These are phyloP conservation scores for Linum tenue DNA, from an alignment of 345 rosid species.

Conservation along the genomic window DNA sequence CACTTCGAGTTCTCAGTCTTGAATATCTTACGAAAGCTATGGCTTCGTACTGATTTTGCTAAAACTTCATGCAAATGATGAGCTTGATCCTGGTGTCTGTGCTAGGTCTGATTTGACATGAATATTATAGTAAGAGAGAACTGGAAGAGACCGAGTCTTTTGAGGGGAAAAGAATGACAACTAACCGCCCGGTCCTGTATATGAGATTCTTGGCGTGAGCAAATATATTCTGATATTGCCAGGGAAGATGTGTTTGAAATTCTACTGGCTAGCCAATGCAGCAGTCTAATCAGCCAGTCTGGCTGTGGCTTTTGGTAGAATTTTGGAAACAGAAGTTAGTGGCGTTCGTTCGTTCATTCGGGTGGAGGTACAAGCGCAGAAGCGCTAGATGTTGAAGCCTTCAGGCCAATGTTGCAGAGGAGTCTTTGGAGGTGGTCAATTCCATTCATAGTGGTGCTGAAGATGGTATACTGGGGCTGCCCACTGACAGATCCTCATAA, in stretches of 20 bases:
- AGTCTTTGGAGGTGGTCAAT: background rate
- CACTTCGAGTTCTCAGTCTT: no score
- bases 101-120: conserved; percentile 67
- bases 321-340: background rate
- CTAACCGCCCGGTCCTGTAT: background rate
- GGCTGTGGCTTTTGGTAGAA: conserved; percentile 16
- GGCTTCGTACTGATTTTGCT: background rate
- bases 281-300: conserved; percentile 30
- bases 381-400: conserved; percentile 14
- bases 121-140: conserved; percentile 59
- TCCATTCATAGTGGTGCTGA: background rate
- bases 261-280: conserved; percentile 22
- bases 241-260: conserved; percentile 4
- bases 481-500: background rate
- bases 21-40: background rate
- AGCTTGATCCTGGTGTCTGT: conserved; percentile 23
- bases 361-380: conserved; percentile 24
- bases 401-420: conserved; percentile 14
- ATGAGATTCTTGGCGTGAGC: conserved; percentile 7
- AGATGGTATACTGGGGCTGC: background rate
- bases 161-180: background rate
- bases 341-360: conserved; percentile 10
- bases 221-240: background rate
- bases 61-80: conserved; percentile 25
- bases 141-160: conserved; percentile 35